phyloP scores from a whole-genome alignment of 495 filamentous ascomycete species.

The Penicillium herquei region DNA sequence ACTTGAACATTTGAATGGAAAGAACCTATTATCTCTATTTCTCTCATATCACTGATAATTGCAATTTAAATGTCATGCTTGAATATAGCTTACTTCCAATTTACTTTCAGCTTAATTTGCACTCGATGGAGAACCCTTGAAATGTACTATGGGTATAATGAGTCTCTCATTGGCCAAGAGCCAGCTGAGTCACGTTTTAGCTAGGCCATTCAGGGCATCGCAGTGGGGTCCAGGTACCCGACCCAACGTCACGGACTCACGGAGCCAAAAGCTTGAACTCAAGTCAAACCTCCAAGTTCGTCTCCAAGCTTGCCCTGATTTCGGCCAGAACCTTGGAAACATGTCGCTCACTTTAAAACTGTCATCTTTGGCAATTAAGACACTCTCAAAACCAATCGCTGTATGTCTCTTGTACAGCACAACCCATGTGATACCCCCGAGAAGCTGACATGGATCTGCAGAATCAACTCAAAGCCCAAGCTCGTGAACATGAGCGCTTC shows the following conservation, averaged over 20 bases:
- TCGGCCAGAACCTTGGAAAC: not conserved
- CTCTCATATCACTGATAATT: too few species aligned
- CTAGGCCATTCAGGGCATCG: not conserved
- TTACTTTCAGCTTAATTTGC: not conserved
- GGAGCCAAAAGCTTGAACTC: slow-evolving; percentile 12
- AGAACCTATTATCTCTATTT: too few species aligned
- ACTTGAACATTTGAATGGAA: too few species aligned
- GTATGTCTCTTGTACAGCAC: slow-evolving; percentile 38
- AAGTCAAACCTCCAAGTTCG: not conserved
- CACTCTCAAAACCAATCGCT: slow-evolving; percentile 70
- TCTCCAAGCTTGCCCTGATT: not conserved
- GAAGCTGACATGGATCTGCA: slow-evolving; percentile 46
- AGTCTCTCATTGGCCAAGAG: not conserved
- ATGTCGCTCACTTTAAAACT: slow-evolving; percentile 67
- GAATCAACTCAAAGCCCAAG: slow-evolving; percentile 93
- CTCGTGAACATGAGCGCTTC: slow-evolving; percentile 90
- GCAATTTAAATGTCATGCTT: not conserved
- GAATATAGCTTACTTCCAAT: not conserved
- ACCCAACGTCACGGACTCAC: slow-evolving; percentile 5
- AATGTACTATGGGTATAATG: too few species aligned
- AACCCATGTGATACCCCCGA: slow-evolving; percentile 43
- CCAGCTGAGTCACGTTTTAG: not conserved
- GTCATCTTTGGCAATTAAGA: slow-evolving; percentile 64
- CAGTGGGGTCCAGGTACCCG: not conserved
- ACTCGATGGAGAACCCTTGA: too few species aligned